Conservation (phyloP, 169 alveolate genomes). For the Eimeria praecox region DNA sequence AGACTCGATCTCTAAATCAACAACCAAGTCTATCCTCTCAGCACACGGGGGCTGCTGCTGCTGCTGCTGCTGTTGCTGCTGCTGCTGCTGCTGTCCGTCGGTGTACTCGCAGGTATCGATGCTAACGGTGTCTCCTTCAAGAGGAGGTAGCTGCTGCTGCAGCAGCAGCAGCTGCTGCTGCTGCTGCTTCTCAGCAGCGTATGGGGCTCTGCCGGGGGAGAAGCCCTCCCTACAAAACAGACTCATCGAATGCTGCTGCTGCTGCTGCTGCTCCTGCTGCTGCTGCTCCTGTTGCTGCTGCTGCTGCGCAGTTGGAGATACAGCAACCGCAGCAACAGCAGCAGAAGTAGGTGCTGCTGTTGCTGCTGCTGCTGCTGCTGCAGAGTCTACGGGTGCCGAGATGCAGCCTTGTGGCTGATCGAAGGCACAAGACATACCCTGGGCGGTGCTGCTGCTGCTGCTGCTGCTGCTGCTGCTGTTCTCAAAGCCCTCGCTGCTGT, state of each 20-base stretch:
- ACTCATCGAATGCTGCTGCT: background rate
- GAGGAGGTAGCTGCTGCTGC: background rate
- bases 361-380: background rate
- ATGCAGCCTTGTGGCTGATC: background rate
- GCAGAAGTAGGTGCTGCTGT: background rate
- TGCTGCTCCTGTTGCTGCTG: slow-evolving; percentile 18
- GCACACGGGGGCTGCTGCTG: background rate
- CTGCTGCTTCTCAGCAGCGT: slow-evolving; percentile 6
- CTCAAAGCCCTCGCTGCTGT: background rate
- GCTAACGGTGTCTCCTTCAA: slow-evolving; percentile 1
- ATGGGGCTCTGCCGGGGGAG: background rate
- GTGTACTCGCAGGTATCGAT: background rate
- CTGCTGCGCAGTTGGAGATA: background rate
- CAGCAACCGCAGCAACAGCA: background rate
- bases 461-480: slow-evolving; percentile 31
- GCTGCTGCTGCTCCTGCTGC: slow-evolving; percentile 41
- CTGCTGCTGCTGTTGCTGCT: slow-evolving; percentile 29
- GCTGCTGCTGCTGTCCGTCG: slow-evolving; percentile 12
- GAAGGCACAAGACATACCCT: background rate
- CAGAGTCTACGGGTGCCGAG: background rate
- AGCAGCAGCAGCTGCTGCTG: slow-evolving; percentile 6
- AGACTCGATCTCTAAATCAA: background rate
- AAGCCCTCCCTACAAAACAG: background rate
- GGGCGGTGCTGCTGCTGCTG: slow-evolving; percentile 6
- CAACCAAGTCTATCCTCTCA: background rate